Percentiles rank a stretch among this genome's conserved stretches.
These are phyloP conservation scores for Taiwanofungus camphoratus DNA, from an alignment of 1,284 basidiomycete species.

Conservation along the genomic window DNA sequence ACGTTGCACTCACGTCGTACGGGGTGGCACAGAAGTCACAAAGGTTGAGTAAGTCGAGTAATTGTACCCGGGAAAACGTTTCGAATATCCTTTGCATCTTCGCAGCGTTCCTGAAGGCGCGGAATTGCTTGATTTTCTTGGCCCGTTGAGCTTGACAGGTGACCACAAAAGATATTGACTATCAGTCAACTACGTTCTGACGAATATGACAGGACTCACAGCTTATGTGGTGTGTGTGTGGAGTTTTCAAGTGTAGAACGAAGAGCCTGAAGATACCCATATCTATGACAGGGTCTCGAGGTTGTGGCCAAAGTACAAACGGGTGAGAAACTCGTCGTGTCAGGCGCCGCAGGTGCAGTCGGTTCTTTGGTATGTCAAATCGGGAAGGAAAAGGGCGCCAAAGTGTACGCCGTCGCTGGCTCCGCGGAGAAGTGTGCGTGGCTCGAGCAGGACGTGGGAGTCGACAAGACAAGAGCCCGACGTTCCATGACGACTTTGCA, in stretches of 20 bases:
- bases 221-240: slow-evolving; percentile 67
- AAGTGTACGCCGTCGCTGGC: slow-evolving; percentile 82
- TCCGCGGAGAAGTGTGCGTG: slow-evolving; percentile 78
- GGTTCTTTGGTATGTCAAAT: slow-evolving; percentile 74
- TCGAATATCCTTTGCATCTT: too few relatives aligned
- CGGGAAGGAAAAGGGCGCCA: slow-evolving; percentile 68
- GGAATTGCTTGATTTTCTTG: slow-evolving; percentile 69
- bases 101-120: slow-evolving; percentile 49
- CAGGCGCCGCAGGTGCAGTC: slow-evolving; percentile 87
- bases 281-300: slow-evolving; percentile 80
- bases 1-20: too few relatives aligned
- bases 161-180: neutral
- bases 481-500: slow-evolving; percentile 65
- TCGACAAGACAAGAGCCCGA: slow-evolving; percentile 77
- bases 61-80: too few relatives aligned
- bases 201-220: slow-evolving; percentile 62
- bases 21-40: slow-evolving; percentile 48
- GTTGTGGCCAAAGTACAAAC: slow-evolving; percentile 75
- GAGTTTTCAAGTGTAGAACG: too few relatives aligned
- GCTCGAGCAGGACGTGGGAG: slow-evolving; percentile 76
- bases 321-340: slow-evolving; percentile 81
- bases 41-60: too few relatives aligned
- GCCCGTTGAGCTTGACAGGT: slow-evolving; percentile 70
- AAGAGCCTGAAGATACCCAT: too few relatives aligned
- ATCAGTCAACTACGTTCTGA: neutral